These are phyloP conservation scores for Eutrema yunnanense DNA, from an alignment of 345 rosid genomes.

Conservation along the genomic window DNA sequence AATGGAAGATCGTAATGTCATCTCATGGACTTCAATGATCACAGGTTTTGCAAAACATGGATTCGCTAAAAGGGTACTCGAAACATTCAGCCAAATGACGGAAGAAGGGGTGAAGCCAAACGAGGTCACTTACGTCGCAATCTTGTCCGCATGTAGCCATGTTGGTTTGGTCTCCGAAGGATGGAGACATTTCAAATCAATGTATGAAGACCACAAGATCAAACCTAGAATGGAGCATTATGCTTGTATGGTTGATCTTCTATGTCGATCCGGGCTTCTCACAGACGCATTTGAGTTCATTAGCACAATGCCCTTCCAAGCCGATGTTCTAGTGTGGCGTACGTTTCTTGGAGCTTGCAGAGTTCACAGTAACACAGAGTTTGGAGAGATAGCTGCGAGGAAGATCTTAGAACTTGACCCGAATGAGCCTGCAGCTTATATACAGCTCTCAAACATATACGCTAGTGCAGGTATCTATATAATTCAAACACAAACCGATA, in stretches of 20 bases:
- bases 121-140: conserved; percentile 56
- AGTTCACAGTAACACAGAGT: conserved; percentile 47
- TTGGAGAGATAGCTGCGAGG: conserved; percentile 52
- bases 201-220: conserved; percentile 51
- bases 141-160: conserved; percentile 69
- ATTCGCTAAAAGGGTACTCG: conserved; percentile 48
- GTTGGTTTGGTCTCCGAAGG: conserved; percentile 65
- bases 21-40: conserved; percentile 77
- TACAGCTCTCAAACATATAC: conserved; percentile 62
- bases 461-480: conserved; percentile 39
- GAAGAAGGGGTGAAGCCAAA: conserved; percentile 45
- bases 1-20: conserved; percentile 45
- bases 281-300: conserved; percentile 53
- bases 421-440: conserved; percentile 57
- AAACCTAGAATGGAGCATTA: conserved; percentile 69
- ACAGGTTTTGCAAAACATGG: conserved; percentile 76
- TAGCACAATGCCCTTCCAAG: conserved; percentile 46
- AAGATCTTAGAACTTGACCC: conserved; percentile 63
- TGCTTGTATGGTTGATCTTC: conserved; percentile 78
- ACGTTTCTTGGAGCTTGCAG: conserved; percentile 72
- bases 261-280: conserved; percentile 55
- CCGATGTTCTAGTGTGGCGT: conserved; percentile 58
- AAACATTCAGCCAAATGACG: conserved; percentile 50
- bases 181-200: conserved; percentile 55
- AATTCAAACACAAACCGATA: not conserved